Evolutionary conservation across 2,329 filamentous ascomycete genomes (phyloP).

Genomic region (Diaporthe vaccinii): DNA sequence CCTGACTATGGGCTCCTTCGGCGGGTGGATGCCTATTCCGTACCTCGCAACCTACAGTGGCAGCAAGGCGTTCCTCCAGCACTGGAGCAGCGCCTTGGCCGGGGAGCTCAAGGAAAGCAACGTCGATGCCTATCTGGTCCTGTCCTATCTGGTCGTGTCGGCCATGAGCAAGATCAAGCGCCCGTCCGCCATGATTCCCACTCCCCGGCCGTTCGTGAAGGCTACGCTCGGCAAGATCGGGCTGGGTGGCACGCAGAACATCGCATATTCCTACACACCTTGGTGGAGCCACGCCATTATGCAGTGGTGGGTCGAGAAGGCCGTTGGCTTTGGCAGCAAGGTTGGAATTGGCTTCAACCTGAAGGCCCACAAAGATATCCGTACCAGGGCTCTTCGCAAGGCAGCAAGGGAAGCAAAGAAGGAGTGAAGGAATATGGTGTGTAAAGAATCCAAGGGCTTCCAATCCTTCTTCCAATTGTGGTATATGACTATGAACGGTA

Average conservation of each 20-base stretch:
- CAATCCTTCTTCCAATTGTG: neutral
- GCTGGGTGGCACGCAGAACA: slow-evolving; percentile 81
- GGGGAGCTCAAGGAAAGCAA: slow-evolving; percentile 85
- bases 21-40: slow-evolving; percentile 90
- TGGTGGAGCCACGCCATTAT: slow-evolving; percentile 94
- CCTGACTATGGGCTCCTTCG: slow-evolving; percentile 97
- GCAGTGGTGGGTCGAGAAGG: slow-evolving; percentile 82
- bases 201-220: slow-evolving; percentile 84
- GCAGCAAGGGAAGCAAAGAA: slow-evolving; percentile 86
- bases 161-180: slow-evolving; percentile 97
- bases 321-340: slow-evolving; percentile 63
- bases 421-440: slow-evolving; percentile 41
- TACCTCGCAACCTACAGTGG: slow-evolving; percentile 96
- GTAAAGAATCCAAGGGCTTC: neutral
- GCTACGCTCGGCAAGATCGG: slow-evolving; percentile 86
- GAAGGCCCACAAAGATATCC: slow-evolving; percentile 85
- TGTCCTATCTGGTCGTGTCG: slow-evolving; percentile 93
- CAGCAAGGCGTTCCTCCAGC: slow-evolving; percentile 97
- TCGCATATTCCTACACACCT: slow-evolving; percentile 88
- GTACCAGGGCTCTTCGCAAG: slow-evolving; percentile 86
- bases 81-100: slow-evolving; percentile 91
- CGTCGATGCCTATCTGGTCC: slow-evolving; percentile 90
- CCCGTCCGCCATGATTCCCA: slow-evolving; percentile 82
- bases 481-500: neutral
- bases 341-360: slow-evolving; percentile 65